Evolutionary conservation across 83 land plant species (phyloP).

Genomic region (Thuja plicata): DNA sequence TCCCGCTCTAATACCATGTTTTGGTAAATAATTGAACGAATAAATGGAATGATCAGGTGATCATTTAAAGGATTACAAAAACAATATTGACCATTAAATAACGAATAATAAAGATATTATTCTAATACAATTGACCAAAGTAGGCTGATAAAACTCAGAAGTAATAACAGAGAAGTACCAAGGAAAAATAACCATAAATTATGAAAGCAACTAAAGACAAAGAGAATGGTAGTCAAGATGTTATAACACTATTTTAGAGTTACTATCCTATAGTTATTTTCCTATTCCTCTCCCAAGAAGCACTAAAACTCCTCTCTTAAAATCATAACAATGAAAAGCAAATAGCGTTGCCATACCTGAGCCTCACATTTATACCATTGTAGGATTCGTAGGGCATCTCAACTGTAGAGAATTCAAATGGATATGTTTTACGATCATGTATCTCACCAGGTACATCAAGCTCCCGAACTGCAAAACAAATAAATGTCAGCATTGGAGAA

Average conservation of each 20-base stretch:
- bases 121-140: too few species aligned
- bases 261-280: background rate
- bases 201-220: background rate
- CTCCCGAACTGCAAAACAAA: constrained; percentile 77
- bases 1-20: too few species aligned
- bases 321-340: background rate
- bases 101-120: too few species aligned
- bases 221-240: background rate
- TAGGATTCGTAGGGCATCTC: constrained; percentile 99
- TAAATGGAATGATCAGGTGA: too few species aligned
- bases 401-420: constrained; percentile 95
- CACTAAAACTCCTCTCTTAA: background rate
- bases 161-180: too few species aligned
- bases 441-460: constrained; percentile 97
- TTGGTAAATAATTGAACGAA: too few species aligned
- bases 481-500: background rate
- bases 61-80: too few species aligned
- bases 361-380: constrained; percentile 96
- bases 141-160: too few species aligned
- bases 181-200: too few species aligned
- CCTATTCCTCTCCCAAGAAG: background rate
- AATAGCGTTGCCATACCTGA: constrained; percentile 56
- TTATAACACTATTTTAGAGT: background rate
- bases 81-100: too few species aligned
- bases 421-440: constrained; percentile 85